Evolutionary conservation across 345 rosid species (phyloP).

Genomic region (Isatis tinctoria): DNA sequence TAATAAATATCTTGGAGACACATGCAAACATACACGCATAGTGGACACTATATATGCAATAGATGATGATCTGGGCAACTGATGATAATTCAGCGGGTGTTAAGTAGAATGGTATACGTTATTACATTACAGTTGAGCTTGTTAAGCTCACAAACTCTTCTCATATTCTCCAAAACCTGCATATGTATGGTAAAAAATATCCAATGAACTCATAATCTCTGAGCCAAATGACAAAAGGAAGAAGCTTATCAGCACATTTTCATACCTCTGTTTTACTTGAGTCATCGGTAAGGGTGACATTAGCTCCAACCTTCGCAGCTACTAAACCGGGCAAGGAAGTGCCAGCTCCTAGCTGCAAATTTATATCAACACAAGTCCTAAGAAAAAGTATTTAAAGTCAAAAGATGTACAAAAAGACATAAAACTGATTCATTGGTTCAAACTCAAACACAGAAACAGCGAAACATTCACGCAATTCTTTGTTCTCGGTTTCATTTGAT

Average conservation of each 20-base stretch:
- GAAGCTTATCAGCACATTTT: not conserved
- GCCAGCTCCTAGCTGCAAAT: slow-evolving; percentile 80
- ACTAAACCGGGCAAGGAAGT: slow-evolving; percentile 44
- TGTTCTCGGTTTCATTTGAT: too few species aligned
- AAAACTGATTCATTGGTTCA: not conserved
- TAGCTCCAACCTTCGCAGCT: slow-evolving; percentile 77
- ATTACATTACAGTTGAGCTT: slow-evolving; percentile 58
- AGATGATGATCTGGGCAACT: not conserved
- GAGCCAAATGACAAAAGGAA: not conserved
- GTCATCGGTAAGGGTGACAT: slow-evolving; percentile 59
- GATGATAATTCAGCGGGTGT: not conserved
- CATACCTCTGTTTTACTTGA: slow-evolving; percentile 55
- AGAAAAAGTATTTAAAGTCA: not conserved
- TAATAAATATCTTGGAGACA: not conserved
- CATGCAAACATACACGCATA: not conserved
- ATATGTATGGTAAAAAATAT: not conserved
- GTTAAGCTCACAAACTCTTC: slow-evolving; percentile 55
- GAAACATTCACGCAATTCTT: not conserved
- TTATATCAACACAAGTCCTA: slow-evolving; percentile 2
- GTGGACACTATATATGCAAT: not conserved
- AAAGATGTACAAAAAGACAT: not conserved
- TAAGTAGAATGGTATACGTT: not conserved
- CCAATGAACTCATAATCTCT: not conserved
- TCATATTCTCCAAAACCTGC: slow-evolving; percentile 86
- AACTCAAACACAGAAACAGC: not conserved